These are phyloP conservation scores for Vigna nakashimae DNA, from an alignment of 306 rosid species.

Conservation along the genomic window DNA sequence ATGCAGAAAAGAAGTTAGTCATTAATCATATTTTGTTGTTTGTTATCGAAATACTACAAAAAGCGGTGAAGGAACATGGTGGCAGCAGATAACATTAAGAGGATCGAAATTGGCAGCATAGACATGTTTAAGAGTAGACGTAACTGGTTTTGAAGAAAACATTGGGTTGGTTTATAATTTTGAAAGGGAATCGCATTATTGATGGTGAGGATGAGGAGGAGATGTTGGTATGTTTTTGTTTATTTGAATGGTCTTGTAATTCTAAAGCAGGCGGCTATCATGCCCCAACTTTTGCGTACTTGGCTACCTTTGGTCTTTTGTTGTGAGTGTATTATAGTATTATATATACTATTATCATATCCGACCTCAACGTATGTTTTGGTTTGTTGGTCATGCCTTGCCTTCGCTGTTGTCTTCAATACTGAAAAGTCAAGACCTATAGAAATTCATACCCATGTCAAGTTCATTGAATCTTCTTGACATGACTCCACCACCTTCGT, in stretches of 20 bases:
- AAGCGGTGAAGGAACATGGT: no score
- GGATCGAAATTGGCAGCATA: not conserved
- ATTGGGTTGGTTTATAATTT: no score
- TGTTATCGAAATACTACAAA: no score
- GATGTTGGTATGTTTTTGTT: not conserved
- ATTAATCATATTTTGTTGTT: no score
- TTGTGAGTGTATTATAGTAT: not conserved
- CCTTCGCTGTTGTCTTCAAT: not conserved
- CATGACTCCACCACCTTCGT: slow-evolving; percentile 14
- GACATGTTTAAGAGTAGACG: not conserved
- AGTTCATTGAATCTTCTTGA: slow-evolving; percentile 47
- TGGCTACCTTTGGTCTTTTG: slow-evolving; percentile 13
- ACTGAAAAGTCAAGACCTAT: slow-evolving; percentile 44
- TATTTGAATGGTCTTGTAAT: slow-evolving; percentile 18
- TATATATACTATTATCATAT: not conserved
- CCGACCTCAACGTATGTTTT: slow-evolving; percentile 20
- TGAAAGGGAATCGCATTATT: not conserved
- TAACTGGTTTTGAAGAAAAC: not conserved
- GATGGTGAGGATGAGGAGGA: not conserved
- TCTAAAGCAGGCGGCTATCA: slow-evolving; percentile 37
- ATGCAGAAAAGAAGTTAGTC: no score
- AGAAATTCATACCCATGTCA: slow-evolving; percentile 30
- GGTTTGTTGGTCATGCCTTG: slow-evolving; percentile 34
- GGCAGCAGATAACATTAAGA: no score
- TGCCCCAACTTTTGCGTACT: slow-evolving; percentile 55